A percentile compares a stretch with the other conserved stretches of the same genome.
Conservation (phyloP, 176 grass and related monocot genomes). For the Aegilops umbellulata region DNA sequence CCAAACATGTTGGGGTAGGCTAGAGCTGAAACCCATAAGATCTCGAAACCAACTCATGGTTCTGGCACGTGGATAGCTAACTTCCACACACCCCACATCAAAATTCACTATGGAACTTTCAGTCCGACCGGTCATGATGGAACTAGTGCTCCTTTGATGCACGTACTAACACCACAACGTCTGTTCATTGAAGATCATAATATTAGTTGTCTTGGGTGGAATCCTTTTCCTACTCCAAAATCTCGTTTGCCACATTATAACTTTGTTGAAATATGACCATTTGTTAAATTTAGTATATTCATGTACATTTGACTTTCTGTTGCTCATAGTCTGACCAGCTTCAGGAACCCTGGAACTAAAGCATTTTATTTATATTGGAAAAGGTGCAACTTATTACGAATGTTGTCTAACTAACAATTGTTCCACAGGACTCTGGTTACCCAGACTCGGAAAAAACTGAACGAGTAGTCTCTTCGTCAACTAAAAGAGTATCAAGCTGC, state of each 20-base stretch:
- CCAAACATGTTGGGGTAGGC: too few relatives aligned
- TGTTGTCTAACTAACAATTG: slow-evolving; percentile 10
- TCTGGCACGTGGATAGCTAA: too few relatives aligned
- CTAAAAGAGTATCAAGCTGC: slow-evolving; percentile 19
- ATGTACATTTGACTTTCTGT: not conserved
- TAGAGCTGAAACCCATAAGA: too few relatives aligned
- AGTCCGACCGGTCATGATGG: too few relatives aligned
- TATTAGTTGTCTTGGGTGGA: not conserved
- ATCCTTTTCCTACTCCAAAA: not conserved
- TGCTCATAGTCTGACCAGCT: not conserved
- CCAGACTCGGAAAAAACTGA: slow-evolving; percentile 25
- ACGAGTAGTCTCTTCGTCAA: slow-evolving; percentile 16
- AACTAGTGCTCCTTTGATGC: not conserved
- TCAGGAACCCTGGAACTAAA: not conserved
- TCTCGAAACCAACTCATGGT: too few relatives aligned
- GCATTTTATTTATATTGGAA: not conserved
- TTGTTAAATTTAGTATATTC: not conserved
- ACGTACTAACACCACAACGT: not conserved
- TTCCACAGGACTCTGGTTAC: slow-evolving; percentile 21
- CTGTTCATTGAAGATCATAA: not conserved
- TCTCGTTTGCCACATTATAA: not conserved
- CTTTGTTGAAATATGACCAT: not conserved
- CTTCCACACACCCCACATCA: not conserved
- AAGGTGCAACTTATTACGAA: not conserved
- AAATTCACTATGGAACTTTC: not conserved